Evolutionary conservation across 495 filamentous ascomycete species (phyloP).

Genomic region (Ramalina peruviana): DNA sequence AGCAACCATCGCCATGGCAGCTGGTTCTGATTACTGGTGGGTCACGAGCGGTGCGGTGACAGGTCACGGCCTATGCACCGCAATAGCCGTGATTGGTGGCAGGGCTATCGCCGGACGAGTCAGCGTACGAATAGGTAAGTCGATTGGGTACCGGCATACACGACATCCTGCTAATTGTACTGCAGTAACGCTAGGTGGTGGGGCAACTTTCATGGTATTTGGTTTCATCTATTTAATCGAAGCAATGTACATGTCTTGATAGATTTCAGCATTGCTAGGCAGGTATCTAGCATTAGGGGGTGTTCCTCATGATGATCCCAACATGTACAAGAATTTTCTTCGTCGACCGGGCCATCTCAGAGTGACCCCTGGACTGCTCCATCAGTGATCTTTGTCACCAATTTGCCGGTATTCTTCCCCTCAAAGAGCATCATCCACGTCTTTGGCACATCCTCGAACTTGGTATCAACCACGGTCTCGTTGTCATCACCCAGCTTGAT

Average conservation of each 20-base stretch:
- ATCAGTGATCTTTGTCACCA: constrained; percentile 26
- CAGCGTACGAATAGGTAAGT: constrained; percentile 93
- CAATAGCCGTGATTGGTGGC: constrained; percentile 85
- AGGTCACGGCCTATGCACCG: constrained; percentile 82
- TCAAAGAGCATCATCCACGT: constrained; percentile 38
- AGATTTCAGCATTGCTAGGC: too few species aligned
- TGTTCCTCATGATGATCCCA: background rate
- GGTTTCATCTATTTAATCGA: constrained; percentile 84
- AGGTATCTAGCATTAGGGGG: background rate
- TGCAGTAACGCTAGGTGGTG: constrained; percentile 85
- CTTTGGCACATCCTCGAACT: constrained; percentile 34
- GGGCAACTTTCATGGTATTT: constrained; percentile 80
- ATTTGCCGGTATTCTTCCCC: constrained; percentile 41
- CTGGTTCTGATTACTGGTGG: constrained; percentile 98
- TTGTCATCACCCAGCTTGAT: constrained; percentile 31
- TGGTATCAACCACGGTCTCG: constrained; percentile 42
- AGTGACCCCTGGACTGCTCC: background rate
- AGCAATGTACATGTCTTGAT: constrained; percentile 39
- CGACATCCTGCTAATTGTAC: constrained; percentile 7
- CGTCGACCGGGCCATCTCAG: background rate
- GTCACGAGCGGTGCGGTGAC: constrained; percentile 80
- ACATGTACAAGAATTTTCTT: background rate
- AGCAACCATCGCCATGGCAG: constrained; percentile 97
- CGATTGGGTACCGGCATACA: background rate
- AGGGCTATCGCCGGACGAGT: constrained; percentile 85